phyloP scores from a whole-genome alignment of 306 rosid species.

The Cucurbita pepo region DNA sequence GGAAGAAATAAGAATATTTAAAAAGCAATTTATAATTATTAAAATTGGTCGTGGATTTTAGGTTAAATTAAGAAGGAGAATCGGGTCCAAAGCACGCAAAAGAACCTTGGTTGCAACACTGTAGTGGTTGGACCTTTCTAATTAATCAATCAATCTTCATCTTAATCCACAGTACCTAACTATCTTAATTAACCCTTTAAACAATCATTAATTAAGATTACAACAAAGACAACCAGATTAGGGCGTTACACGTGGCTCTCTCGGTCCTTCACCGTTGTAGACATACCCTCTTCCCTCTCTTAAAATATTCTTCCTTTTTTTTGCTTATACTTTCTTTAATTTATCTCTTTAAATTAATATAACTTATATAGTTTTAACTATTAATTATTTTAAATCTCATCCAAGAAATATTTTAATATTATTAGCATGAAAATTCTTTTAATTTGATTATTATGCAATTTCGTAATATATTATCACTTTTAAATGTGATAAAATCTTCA shows the following conservation, averaged over 20 bases:
- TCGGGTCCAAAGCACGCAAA: background rate
- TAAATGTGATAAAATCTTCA: background rate
- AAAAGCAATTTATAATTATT: no score
- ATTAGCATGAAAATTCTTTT: no score
- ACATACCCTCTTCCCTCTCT: background rate
- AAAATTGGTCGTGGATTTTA: background rate
- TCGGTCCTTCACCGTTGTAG: background rate
- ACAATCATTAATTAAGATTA: background rate
- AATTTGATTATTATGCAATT: no score
- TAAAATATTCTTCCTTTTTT: background rate
- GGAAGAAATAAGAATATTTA: no score
- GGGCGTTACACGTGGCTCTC: background rate
- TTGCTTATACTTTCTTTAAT: background rate
- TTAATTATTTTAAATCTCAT: no score
- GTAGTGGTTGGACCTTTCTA: background rate
- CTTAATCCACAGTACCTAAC: slow-evolving; percentile 1
- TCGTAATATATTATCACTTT: background rate
- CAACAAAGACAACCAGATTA: background rate
- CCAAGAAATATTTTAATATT: no score
- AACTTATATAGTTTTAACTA: no score
- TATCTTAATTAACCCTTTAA: background rate
- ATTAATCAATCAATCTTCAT: background rate
- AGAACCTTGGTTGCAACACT: background rate
- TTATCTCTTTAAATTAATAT: background rate
- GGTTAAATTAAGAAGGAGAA: background rate